These are phyloP conservation scores for Suillus fuscotomentosus DNA, from an alignment of 768 basidiomycete genomes.

Conservation along the genomic window DNA sequence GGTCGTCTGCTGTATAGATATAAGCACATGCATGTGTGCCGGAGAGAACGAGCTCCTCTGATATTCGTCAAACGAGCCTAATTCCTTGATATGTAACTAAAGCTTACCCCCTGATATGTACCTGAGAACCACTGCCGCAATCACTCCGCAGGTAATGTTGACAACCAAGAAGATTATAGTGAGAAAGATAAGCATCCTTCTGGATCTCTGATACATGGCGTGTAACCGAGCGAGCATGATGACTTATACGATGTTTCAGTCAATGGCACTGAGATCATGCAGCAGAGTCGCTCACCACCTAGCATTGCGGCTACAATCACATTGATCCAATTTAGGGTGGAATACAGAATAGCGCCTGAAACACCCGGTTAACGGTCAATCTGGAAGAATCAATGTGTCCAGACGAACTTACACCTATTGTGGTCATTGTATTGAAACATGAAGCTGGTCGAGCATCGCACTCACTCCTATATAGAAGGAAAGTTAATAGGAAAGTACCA, in stretches of 20 bases:
- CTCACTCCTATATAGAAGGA: background rate
- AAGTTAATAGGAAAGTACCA: background rate
- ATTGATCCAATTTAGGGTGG: background rate
- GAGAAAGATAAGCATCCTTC: background rate
- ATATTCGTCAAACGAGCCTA: background rate
- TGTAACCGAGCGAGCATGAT: background rate
- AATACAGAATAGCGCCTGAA: background rate
- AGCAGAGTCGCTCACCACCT: background rate
- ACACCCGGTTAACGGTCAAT: background rate
- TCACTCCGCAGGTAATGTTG: background rate
- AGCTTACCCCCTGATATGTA: background rate
- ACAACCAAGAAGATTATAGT: background rate
- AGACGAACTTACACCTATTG: background rate
- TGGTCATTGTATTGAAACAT: background rate
- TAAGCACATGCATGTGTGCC: background rate
- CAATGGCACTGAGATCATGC: background rate
- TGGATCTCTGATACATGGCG: background rate
- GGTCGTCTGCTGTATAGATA: background rate
- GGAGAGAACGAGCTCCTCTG: background rate
- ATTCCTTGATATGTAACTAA: background rate
- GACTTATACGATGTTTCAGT: background rate
- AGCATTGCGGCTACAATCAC: background rate
- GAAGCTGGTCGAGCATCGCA: background rate
- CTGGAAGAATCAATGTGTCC: background rate
- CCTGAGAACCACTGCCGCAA: background rate